phyloP scores from a whole-genome alignment of 345 rosid genomes.

The Lepidium didymum region DNA sequence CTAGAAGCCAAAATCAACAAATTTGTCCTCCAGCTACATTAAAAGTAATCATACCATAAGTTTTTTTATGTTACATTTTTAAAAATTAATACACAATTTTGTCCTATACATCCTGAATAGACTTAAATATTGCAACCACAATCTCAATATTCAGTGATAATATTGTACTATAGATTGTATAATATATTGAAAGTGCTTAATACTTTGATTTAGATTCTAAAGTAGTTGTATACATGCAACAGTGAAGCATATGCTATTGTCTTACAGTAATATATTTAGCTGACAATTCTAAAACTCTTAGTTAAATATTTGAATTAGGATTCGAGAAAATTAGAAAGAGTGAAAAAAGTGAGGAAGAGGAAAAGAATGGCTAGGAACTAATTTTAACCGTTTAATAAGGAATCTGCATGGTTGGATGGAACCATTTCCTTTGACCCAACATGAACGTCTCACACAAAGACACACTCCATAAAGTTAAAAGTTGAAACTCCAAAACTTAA shows the following conservation, averaged over 20 bases:
- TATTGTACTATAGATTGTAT: not conserved
- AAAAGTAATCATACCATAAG: too few relatives aligned
- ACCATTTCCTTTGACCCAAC: slow-evolving; percentile 21
- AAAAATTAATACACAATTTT: too few relatives aligned
- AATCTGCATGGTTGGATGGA: slow-evolving; percentile 29
- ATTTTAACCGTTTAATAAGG: slow-evolving; percentile 24
- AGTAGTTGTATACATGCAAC: not conserved
- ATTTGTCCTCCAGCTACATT: too few relatives aligned
- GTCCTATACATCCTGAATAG: not conserved
- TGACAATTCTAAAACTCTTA: slow-evolving; percentile 10
- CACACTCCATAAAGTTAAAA: not conserved
- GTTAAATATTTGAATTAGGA: slow-evolving; percentile 7
- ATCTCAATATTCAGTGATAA: not conserved
- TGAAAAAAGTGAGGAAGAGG: slow-evolving; percentile 2
- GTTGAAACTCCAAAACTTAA: not conserved
- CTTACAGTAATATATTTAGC: not conserved
- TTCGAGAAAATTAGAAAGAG: not conserved
- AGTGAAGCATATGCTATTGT: slow-evolving; percentile 18
- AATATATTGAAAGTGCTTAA: not conserved
- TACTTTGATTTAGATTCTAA: not conserved
- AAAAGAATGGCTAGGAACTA: slow-evolving; percentile 5
- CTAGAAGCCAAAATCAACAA: not conserved
- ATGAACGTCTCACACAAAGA: not conserved
- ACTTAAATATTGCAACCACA: not conserved
- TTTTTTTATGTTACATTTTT: too few relatives aligned